phyloP scores from a whole-genome alignment of 345 rosid genomes.

The Ricinus communis region DNA sequence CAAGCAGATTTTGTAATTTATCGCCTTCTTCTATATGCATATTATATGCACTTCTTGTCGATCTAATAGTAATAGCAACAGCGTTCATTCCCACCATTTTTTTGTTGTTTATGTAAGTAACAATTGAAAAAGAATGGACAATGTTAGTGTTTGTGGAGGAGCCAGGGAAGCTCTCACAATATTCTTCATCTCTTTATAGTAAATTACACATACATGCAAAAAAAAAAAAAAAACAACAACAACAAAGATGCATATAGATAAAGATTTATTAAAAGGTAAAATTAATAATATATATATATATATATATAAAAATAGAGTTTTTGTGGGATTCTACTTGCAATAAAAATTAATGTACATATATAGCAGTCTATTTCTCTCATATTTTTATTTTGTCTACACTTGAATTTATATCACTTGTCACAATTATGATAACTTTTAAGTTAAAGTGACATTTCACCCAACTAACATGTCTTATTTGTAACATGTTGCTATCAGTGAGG shows the following conservation, averaged over 20 bases:
- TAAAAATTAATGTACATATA: not conserved
- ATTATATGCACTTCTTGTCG: constrained; percentile 5
- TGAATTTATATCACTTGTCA: constrained; percentile 8
- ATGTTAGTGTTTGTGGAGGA: not conserved
- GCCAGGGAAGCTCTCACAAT: not conserved
- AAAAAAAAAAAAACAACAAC: too few relatives aligned
- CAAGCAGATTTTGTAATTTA: not conserved
- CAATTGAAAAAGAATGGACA: not conserved
- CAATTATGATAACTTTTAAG: constrained; percentile 24
- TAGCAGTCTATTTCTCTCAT: not conserved
- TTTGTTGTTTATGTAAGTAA: constrained; percentile 13
- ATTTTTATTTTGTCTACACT: not conserved
- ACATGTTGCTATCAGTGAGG: constrained; percentile 20
- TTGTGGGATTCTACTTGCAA: not conserved
- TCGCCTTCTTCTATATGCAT: too few relatives aligned
- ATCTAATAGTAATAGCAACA: not conserved
- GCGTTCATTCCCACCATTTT: not conserved
- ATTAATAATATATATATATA: not conserved
- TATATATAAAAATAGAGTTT: not conserved
- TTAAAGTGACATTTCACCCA: constrained; percentile 34
- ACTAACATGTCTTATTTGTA: constrained; percentile 23
- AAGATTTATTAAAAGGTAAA: too few relatives aligned
- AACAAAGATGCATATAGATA: too few relatives aligned
- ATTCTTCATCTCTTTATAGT: too few relatives aligned
- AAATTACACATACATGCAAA: too few relatives aligned